Conservation (phyloP, 805 yeast genomes). For the Schwanniomyces polymorphus region DNA sequence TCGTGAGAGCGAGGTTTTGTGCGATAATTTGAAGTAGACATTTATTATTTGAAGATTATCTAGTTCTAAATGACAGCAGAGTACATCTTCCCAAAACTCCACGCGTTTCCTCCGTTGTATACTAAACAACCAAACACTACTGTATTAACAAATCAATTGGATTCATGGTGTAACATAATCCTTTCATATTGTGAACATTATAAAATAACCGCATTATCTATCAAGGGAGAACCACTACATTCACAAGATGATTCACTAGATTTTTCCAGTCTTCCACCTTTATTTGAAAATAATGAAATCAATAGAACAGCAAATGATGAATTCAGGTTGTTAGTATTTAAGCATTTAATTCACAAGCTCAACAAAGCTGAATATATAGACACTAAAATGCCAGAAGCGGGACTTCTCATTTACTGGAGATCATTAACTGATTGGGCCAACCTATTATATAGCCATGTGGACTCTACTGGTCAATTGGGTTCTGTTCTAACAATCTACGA, state of each 20-base stretch:
- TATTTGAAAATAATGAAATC: conserved; percentile 55
- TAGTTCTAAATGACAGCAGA: conserved; percentile 1
- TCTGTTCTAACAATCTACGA: conserved; percentile 82
- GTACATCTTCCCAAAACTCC: conserved; percentile 43
- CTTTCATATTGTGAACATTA: conserved; percentile 58
- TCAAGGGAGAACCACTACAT: conserved; percentile 27
- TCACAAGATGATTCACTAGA: conserved; percentile 22
- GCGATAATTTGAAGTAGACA: not conserved
- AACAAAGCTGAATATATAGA: conserved; percentile 59
- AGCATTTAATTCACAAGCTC: conserved; percentile 49
- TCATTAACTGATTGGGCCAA: conserved; percentile 50
- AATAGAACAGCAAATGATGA: conserved; percentile 55
- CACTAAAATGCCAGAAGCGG: conserved; percentile 58
- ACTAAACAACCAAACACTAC: conserved; percentile 85
- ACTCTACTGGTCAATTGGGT: conserved; percentile 73
- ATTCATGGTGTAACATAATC: conserved; percentile 73
- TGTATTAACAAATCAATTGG: conserved; percentile 72
- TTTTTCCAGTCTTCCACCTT: conserved; percentile 21
- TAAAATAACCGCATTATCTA: conserved; percentile 34
- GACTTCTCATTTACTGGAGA: conserved; percentile 61
- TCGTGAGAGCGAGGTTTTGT: not conserved
- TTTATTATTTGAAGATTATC: not conserved
- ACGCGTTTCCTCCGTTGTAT: conserved; percentile 83
- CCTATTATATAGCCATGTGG: conserved; percentile 38
- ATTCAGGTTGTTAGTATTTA: conserved; percentile 55